Evolutionary conservation across 2,329 filamentous ascomycete genomes (phyloP).

Genomic region (Diaporthe velutina): DNA sequence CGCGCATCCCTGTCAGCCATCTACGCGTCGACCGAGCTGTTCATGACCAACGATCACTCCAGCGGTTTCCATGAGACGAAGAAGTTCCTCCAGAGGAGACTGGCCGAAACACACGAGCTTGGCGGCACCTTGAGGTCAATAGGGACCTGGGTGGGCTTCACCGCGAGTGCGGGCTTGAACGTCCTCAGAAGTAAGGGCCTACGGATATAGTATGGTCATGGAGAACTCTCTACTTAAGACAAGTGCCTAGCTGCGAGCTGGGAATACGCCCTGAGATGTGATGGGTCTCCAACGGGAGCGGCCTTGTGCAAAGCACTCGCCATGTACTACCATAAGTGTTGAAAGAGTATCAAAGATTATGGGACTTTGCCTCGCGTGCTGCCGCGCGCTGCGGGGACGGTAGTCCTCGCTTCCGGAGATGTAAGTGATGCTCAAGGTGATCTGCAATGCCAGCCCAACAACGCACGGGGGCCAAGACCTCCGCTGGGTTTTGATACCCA

Average conservation of each 20-base stretch:
- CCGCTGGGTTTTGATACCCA: background rate
- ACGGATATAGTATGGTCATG: conserved; percentile 71
- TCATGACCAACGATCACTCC: conserved; percentile 91
- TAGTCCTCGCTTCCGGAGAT: background rate
- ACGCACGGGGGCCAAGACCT: background rate
- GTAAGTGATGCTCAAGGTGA: background rate
- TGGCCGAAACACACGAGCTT: conserved; percentile 76
- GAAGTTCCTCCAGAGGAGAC: conserved; percentile 81
- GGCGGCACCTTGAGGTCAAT: conserved; percentile 74
- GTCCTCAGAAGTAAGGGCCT: conserved; percentile 89
- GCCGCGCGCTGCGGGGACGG: background rate
- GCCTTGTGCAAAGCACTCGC: background rate
- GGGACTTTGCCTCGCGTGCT: background rate
- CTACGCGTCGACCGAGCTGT: conserved; percentile 84
- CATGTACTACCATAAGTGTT: background rate
- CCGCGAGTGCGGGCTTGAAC: conserved; percentile 81
- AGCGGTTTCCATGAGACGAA: conserved; percentile 81
- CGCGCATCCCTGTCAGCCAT: conserved; percentile 68
- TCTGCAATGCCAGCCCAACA: background rate
- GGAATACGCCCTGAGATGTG: background rate
- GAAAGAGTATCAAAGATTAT: background rate
- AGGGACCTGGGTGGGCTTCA: conserved; percentile 86
- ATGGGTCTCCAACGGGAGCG: too few species aligned
- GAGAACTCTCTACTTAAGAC: background rate
- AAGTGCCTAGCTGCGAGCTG: background rate